These are phyloP conservation scores for Umbelopsis isabellina DNA, from an alignment of 192 early-diverging fungal genomes.

Conservation along the genomic window DNA sequence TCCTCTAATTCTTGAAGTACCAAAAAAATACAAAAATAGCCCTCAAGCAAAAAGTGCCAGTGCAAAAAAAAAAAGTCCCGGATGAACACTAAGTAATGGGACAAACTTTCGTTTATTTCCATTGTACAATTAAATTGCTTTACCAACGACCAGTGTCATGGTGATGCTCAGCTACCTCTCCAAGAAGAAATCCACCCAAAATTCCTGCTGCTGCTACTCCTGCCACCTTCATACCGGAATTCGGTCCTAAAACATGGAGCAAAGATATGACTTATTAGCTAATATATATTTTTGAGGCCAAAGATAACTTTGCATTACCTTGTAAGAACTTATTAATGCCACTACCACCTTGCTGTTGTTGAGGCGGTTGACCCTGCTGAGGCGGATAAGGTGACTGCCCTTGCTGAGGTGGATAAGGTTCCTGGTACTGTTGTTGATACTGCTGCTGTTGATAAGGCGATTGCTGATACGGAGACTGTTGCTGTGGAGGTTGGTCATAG, in stretches of 20 bases:
- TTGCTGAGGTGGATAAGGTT: slow-evolving; percentile 9
- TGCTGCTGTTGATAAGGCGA: slow-evolving; percentile 18
- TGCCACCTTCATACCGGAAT: background rate
- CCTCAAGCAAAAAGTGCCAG: slow-evolving; percentile 3
- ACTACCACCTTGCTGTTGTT: background rate
- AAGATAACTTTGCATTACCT: background rate
- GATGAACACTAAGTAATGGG: no score
- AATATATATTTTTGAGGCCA: background rate
- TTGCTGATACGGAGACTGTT: slow-evolving; percentile 13
- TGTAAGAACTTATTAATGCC: background rate
- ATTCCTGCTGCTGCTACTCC: slow-evolving; percentile 4
- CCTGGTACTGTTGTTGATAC: slow-evolving; percentile 7
- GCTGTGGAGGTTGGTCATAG: background rate
- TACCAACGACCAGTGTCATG: slow-evolving; percentile 20
- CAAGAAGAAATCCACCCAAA: background rate
- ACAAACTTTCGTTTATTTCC: no score
- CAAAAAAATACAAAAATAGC: background rate
- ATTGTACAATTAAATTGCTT: background rate
- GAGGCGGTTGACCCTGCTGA: slow-evolving; percentile 8
- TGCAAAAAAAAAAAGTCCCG: background rate
- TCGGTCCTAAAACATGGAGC: background rate
- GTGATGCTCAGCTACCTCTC: slow-evolving; percentile 10
- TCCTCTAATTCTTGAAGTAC: background rate
- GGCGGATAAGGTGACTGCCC: background rate
- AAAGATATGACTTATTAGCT: background rate